Base-by-base conservation (phyloP, 2,329 filamentous ascomycete species). In the Monosporascus ibericus region DNA sequence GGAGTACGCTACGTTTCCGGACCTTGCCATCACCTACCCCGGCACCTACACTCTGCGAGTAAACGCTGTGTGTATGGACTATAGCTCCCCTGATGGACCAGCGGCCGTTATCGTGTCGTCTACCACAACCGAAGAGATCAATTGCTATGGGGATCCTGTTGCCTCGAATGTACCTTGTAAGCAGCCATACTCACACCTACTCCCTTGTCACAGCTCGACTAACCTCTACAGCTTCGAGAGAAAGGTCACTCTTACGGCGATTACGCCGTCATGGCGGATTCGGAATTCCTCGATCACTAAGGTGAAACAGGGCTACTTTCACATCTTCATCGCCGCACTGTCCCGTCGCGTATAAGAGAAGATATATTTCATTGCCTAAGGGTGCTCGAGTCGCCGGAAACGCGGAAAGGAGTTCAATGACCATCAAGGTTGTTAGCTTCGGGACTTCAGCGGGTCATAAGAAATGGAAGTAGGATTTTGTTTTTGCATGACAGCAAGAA, bases 61-160 rank as follows among this genome's bases (percentile, higher is more conserved):
- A 37, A 62, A 54, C 36, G 60, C 56, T 20, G 52, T 58, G 30
- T 50, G 50, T 3, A 62, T 65, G 52, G 60, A 65, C 53, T 63
- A 60, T 25, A 44, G 39, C 42, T 54, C 58, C 17, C 50, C 50
- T 36, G 49, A 56, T 20, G 50, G 51, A 6, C 44, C 56, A n/a
- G 49, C 20, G 22, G 56, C 51, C 2, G 47, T 58, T 9, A 47
- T 57, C 9, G 51, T 55, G 5, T 48, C 50, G 4, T 60, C 59
- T 15, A 52, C 52, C 3, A 55, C 37, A 3, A 55, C 57, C 3
- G 48, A 51, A 3, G 53, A 57, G 8, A 58, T 64, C 20, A 55
- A 52, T 5, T 59, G 55, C 3, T 61, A 62, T 44, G 53, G 52
- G 3, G 49, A 59, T 17, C 53, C 54, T 2, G 59, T 63, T 18